These are phyloP conservation scores for Hyphodiscus sp. DNA, from an alignment of 2,329 filamentous ascomycete genomes.

Conservation along the genomic window DNA sequence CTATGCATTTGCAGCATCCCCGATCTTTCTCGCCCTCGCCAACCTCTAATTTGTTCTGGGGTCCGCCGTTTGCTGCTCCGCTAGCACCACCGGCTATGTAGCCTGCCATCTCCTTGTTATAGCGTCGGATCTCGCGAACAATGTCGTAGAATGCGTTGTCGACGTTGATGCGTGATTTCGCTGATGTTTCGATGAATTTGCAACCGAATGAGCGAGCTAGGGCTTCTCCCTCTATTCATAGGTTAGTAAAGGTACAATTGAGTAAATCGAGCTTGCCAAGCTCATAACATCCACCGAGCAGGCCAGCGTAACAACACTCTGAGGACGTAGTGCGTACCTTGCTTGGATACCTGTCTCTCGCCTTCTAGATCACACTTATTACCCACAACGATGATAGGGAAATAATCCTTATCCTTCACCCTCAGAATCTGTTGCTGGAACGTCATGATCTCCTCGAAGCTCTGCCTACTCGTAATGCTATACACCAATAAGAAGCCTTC, in stretches of 20 bases:
- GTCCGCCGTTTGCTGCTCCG: slow-evolving; percentile 52
- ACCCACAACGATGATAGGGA: slow-evolving; percentile 97
- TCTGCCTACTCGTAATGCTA: slow-evolving; percentile 95
- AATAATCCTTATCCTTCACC: slow-evolving; percentile 99
- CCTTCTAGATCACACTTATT: slow-evolving; percentile 98
- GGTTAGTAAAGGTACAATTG: background rate
- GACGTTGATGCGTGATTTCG: slow-evolving; percentile 96
- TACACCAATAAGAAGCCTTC: slow-evolving; percentile 97
- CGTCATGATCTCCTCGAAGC: slow-evolving; percentile 96
- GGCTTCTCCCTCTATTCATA: slow-evolving; percentile 71
- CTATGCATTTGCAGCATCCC: slow-evolving; percentile 82
- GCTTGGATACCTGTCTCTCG: slow-evolving; percentile 84
- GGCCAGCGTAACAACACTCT: background rate
- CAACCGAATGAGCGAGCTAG: slow-evolving; percentile 84
- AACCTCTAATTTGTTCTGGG: slow-evolving; percentile 66
- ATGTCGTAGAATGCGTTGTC: slow-evolving; percentile 99
- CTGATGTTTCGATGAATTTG: slow-evolving; percentile 98
- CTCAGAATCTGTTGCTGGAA: slow-evolving; percentile 98
- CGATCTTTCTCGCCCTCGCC: slow-evolving; percentile 56
- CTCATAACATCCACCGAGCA: slow-evolving; percentile 2
- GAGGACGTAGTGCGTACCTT: slow-evolving; percentile 57
- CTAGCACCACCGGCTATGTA: slow-evolving; percentile 65
- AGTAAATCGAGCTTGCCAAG: background rate
- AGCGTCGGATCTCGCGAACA: slow-evolving; percentile 93
- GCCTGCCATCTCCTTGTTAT: slow-evolving; percentile 96